Evolutionary conservation across 208 protist species (phyloP).

Genomic region (Leishmania aethiopica): DNA sequence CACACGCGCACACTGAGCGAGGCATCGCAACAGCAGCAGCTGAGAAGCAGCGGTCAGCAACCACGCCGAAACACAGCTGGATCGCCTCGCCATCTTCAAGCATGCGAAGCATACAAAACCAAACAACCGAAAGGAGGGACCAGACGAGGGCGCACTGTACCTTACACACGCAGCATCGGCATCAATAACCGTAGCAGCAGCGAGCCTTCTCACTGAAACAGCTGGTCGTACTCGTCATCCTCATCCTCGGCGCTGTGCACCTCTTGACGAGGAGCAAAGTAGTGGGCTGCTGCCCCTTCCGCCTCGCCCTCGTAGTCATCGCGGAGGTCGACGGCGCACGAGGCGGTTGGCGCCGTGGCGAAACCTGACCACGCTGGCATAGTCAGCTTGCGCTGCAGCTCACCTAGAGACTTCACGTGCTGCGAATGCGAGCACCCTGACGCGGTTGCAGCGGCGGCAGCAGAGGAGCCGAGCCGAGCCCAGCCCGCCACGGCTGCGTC

Average conservation of each 20-base stretch:
- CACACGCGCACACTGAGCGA: neutral
- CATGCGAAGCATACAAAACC: neutral
- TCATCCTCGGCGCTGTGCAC: conserved; percentile 34
- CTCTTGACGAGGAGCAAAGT: conserved; percentile 44
- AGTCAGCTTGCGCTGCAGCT: conserved; percentile 32
- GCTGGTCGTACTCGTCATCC: conserved; percentile 37
- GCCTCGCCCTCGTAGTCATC: conserved; percentile 39
- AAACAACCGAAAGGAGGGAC: neutral
- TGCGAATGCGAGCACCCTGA: neutral
- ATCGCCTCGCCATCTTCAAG: neutral
- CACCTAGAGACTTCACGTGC: conserved; percentile 29
- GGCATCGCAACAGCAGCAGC: neutral
- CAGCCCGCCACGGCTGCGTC: neutral
- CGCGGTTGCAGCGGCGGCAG: neutral
- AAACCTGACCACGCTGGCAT: conserved; percentile 1
- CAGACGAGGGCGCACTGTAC: neutral
- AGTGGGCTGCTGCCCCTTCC: conserved; percentile 38
- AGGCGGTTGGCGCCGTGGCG: neutral
- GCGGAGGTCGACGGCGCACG: conserved; percentile 12
- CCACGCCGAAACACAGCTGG: neutral
- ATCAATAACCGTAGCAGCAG: neutral
- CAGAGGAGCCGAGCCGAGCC: neutral
- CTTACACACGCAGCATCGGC: neutral
- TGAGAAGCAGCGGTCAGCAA: neutral
- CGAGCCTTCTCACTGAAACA: conserved; percentile 26